Conservation (phyloP, 352 stramenopile genomes). For the Paralagenidium karlingii region DNA sequence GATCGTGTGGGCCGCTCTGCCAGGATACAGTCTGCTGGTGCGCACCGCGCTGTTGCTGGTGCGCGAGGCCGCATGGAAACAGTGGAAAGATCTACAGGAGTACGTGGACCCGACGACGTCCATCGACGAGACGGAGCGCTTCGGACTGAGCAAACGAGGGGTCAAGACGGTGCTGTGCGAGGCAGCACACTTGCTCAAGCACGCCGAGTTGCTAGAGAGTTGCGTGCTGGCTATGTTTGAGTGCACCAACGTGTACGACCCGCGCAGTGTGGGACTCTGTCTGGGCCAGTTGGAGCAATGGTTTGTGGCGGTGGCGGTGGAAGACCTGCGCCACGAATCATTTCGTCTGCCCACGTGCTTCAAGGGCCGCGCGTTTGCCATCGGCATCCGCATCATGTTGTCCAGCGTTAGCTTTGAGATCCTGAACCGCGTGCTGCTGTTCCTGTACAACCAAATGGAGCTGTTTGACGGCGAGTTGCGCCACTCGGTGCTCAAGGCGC, state of each 20-base stretch:
- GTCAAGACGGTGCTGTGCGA: conserved; percentile 42
- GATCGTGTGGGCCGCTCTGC: conserved; percentile 32
- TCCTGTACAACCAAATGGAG: conserved; percentile 64
- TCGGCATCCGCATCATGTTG: conserved; percentile 52
- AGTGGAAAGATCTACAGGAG: conserved; percentile 42
- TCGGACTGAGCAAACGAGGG: conserved; percentile 33
- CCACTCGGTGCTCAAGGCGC: conserved; percentile 44
- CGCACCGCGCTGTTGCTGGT: conserved; percentile 40
- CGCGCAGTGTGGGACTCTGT: conserved; percentile 45
- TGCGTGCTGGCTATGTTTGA: conserved; percentile 58
- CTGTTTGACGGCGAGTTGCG: conserved; percentile 59
- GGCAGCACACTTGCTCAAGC: conserved; percentile 36
- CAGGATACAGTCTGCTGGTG: conserved; percentile 48
- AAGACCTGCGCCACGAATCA: too few relatives aligned
- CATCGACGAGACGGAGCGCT: conserved; percentile 19
- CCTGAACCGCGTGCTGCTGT: conserved; percentile 39
- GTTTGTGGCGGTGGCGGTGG: conserved; percentile 26
- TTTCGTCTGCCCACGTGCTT: conserved; percentile 34
- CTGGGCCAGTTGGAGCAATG: conserved; percentile 54
- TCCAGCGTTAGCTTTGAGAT: conserved; percentile 65
- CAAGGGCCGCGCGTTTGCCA: conserved; percentile 32
- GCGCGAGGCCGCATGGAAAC: conserved; percentile 52
- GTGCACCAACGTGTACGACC: conserved; percentile 53
- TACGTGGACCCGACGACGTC: conserved; percentile 20
- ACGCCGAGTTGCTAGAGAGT: conserved; percentile 46